Conservation (phyloP, 2,329 filamentous ascomycete species). For the Talaromyces verruculosus region DNA sequence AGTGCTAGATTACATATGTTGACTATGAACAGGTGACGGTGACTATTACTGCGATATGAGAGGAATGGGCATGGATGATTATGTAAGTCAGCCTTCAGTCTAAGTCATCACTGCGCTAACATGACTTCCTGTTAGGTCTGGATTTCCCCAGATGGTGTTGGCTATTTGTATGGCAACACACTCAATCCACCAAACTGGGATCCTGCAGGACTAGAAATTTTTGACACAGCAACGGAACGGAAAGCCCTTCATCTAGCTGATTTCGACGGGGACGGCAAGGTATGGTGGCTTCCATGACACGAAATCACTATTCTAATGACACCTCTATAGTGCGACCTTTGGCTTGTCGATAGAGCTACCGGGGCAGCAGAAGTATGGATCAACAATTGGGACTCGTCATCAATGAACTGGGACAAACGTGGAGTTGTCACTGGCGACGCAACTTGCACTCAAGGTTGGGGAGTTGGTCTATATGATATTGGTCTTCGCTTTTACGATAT, state of each 20-base stretch:
- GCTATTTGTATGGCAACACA: neutral
- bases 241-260: constrained; percentile 6
- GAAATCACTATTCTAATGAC: too few species aligned
- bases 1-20: neutral
- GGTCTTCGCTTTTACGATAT: constrained; percentile 1
- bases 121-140: neutral
- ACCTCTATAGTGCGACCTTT: neutral
- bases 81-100: neutral
- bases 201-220: neutral
- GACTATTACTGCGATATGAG: neutral
- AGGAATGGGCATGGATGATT: neutral
- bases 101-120: neutral
- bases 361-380: neutral
- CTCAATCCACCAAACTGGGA: neutral
- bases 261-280: constrained; percentile 5
- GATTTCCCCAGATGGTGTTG: neutral
- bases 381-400: neutral
- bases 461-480: neutral
- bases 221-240: neutral
- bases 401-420: neutral
- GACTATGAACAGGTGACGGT: neutral
- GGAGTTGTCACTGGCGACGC: neutral
- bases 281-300: too few species aligned
- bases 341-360: neutral
- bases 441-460: neutral